A percentile compares a stretch with the other conserved stretches of the same genome.
Evolutionary conservation across 768 basidiomycete genomes (phyloP).

Genomic region (Fomitopsis pulvina): DNA sequence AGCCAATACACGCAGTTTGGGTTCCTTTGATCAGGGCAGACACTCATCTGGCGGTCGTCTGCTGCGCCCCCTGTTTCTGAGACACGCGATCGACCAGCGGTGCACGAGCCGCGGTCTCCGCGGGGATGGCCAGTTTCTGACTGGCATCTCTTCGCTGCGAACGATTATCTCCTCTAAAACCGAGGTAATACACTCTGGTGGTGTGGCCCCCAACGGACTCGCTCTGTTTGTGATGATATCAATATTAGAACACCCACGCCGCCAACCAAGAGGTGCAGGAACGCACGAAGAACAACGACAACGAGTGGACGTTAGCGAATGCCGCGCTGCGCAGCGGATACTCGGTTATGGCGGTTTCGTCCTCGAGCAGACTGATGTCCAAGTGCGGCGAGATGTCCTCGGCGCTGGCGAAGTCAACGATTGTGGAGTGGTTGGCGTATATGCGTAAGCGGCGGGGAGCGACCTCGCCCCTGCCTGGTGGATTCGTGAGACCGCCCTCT

Average conservation of each 20-base stretch:
- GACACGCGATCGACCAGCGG: conserved; percentile 51
- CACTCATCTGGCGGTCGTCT: conserved; percentile 51
- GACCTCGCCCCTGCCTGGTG: conserved; percentile 65
- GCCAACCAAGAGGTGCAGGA: not conserved
- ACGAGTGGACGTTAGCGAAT: conserved; percentile 65
- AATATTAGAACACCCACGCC: not conserved
- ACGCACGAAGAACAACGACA: conserved; percentile 79
- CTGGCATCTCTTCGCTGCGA: conserved; percentile 50
- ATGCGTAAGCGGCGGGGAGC: conserved; percentile 71
- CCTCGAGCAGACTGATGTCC: conserved; percentile 64
- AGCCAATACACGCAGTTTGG: no score
- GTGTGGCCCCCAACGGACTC: conserved; percentile 60
- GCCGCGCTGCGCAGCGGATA: conserved; percentile 75
- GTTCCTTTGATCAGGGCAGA: no score
- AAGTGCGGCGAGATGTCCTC: conserved; percentile 66
- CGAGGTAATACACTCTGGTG: conserved; percentile 70
- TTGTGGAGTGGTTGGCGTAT: conserved; percentile 66
- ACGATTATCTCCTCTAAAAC: conserved; percentile 73
- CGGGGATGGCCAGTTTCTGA: conserved; percentile 65
- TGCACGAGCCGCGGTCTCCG: conserved; percentile 76
- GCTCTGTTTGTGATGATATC: conserved; percentile 34
- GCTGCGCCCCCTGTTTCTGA: conserved; percentile 51
- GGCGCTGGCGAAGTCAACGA: conserved; percentile 72
- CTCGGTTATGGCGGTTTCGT: conserved; percentile 61
- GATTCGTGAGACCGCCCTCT: conserved; percentile 5